Percentiles rank a stretch among this genome's conserved stretches.
These are phyloP conservation scores for Citrus mangshanensis DNA, from an alignment of 345 rosid genomes.

Conservation along the genomic window DNA sequence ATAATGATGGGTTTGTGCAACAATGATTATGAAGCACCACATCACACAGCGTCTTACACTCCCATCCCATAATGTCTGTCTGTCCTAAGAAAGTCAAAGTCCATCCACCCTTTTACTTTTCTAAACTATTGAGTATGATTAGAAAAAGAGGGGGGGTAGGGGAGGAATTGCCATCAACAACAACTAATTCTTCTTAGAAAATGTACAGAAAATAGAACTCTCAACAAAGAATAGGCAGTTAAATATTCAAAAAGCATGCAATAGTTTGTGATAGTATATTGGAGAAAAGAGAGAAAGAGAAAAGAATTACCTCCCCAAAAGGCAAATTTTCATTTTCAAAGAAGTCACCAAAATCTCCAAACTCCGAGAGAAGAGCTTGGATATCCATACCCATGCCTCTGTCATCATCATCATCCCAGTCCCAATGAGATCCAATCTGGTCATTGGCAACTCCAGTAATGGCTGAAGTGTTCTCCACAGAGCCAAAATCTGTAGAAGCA, in stretches of 20 bases:
- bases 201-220: neutral
- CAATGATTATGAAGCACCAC: neutral
- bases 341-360: constrained; percentile 99
- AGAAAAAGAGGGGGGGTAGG: neutral
- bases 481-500: constrained; percentile 47
- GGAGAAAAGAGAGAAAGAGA: neutral
- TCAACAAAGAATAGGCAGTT: neutral
- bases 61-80: neutral
- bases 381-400: constrained; percentile 87
- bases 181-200: neutral
- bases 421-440: constrained; percentile 70
- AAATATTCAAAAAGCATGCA: neutral
- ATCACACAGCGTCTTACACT: neutral
- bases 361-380: constrained; percentile 95
- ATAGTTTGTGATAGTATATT: neutral
- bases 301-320: constrained; percentile 88
- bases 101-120: neutral
- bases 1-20: neutral
- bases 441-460: constrained; percentile 68
- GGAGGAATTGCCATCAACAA: neutral
- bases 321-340: constrained; percentile 88
- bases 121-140: neutral
- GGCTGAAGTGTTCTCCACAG: constrained; percentile 51
- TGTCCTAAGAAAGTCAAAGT: neutral
- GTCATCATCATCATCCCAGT: constrained; percentile 95